These are phyloP conservation scores for Colletotrichum higginsianum DNA, from an alignment of 2,329 filamentous ascomycete species.

Conservation along the genomic window DNA sequence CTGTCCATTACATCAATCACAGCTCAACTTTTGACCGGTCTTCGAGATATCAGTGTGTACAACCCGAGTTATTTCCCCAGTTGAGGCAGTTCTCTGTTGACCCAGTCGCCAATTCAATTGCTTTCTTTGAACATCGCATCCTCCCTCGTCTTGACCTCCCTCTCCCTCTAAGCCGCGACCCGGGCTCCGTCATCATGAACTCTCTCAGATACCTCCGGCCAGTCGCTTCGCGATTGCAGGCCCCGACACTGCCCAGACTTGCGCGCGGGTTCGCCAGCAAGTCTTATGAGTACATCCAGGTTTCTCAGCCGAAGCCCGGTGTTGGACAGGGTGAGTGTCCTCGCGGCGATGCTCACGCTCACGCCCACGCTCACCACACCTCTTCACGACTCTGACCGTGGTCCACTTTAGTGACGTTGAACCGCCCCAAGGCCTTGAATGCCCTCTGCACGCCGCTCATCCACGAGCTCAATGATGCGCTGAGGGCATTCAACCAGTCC, in stretches of 20 bases:
- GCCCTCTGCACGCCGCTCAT: slow-evolving; percentile 94
- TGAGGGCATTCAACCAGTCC: slow-evolving; percentile 78
- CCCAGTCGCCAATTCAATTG: background rate
- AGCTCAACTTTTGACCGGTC: background rate
- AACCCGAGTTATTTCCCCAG: slow-evolving; percentile 10
- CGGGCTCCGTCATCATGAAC: slow-evolving; percentile 59
- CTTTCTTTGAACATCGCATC: slow-evolving; percentile 2
- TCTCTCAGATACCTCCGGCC: slow-evolving; percentile 72
- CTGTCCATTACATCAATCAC: slow-evolving; percentile 27
- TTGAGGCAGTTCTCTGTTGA: background rate
- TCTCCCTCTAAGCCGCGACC: background rate
- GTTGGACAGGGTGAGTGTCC: slow-evolving; percentile 83
- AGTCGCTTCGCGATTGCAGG: slow-evolving; percentile 71
- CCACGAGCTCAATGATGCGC: slow-evolving; percentile 86
- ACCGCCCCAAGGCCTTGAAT: slow-evolving; percentile 96
- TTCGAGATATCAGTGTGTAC: background rate
- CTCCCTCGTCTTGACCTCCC: background rate
- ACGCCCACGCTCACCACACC: slow-evolving; percentile 20
- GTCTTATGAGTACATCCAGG: slow-evolving; percentile 85
- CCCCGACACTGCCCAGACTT: slow-evolving; percentile 70
- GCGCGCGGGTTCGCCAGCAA: slow-evolving; percentile 67
- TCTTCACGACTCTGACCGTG: slow-evolving; percentile 24
- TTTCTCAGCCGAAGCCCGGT: slow-evolving; percentile 87
- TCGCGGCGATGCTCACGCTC: slow-evolving; percentile 30
- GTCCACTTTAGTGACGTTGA: slow-evolving; percentile 80